Evolutionary conservation across 1,139 yeast species (phyloP).

Genomic region (Yamadazyma diddensiae): DNA sequence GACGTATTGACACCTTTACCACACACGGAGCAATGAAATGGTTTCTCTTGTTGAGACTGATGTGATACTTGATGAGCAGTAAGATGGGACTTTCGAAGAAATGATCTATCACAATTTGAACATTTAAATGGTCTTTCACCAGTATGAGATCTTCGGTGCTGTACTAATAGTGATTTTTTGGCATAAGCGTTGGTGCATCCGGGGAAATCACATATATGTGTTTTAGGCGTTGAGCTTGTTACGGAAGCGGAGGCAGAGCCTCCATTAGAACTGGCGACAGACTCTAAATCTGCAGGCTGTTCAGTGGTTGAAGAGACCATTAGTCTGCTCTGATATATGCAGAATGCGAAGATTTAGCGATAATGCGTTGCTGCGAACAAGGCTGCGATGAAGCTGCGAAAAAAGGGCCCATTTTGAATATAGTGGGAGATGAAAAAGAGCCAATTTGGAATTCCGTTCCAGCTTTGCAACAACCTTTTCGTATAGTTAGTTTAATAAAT

Average conservation of each 20-base stretch:
- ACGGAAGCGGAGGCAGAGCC: neutral
- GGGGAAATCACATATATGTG: constrained; percentile 55
- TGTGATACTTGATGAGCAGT: constrained; percentile 72
- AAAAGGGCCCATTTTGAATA: too few relatives aligned
- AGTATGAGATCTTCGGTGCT: constrained; percentile 76
- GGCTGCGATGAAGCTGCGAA: too few relatives aligned
- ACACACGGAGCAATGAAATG: constrained; percentile 73
- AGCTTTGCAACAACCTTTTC: too few relatives aligned
- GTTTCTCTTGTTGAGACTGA: constrained; percentile 53
- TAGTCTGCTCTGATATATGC: too few relatives aligned
- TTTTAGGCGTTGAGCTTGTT: constrained; percentile 34
- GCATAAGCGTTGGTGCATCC: constrained; percentile 76
- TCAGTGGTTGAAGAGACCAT: too few relatives aligned
- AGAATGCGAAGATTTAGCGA: too few relatives aligned
- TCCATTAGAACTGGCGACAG: constrained; percentile 1
- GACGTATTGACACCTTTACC: constrained; percentile 78
- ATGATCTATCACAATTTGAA: constrained; percentile 59
- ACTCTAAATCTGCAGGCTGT: too few relatives aligned
- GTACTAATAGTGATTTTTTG: constrained; percentile 79
- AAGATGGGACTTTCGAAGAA: constrained; percentile 75
- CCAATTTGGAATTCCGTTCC: too few relatives aligned
- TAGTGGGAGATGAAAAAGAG: too few relatives aligned
- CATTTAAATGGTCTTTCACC: constrained; percentile 80
- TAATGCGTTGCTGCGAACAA: too few relatives aligned
- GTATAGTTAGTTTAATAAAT: too few relatives aligned